Base-by-base conservation (phyloP, 2,329 filamentous ascomycete species). In the Ascochyta fabae region DNA sequence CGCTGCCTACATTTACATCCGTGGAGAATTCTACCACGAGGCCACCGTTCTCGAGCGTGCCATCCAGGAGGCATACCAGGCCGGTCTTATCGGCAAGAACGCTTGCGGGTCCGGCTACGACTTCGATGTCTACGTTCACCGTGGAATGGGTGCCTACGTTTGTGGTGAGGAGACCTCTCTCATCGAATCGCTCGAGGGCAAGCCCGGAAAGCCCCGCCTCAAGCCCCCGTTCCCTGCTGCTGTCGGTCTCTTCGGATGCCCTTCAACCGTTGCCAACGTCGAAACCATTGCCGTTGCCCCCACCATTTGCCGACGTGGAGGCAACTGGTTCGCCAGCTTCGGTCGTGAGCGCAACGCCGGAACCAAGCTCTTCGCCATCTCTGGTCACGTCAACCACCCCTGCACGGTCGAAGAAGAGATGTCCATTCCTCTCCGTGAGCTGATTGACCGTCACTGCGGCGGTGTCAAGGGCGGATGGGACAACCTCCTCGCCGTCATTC, bases 341-440 rank as follows among this genome's bases (percentile, higher is more conserved):
- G 95, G 95, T 48, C 92, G 95, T 67, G 94, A 98, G 82, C 89
- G 95, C 65, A 99, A 99, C 81, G 86, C 92, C 69, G 95, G 95
- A 71, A 99, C 95, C 63, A 99, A 99, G 84, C 89, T 99, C 38
- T 99, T 90, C 83, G 97, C 93, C 78, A 98, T 99, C 76, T 98
- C 94, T 50, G 95, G 95, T 26, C 92, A 98, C 78, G 95, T 99
- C 81, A 99, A 99, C 85, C 96, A 98, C 83, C 95, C 95, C 50
- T 92, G 87, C 78, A 98, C 95, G 1, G 95, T 99, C 58, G 95
- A 99, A 79, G 95, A 99, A 81, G 95, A 99, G 81, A 99, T 99
- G 95, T 96, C 91, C 48, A 99, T 99, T 67, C 90, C 95, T 39
- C 86, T 99, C 58, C 89, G 91, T 40, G 95, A 99, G 79, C 87